Conservation (phyloP, 306 rosid species). For the Vigna trinervia region DNA sequence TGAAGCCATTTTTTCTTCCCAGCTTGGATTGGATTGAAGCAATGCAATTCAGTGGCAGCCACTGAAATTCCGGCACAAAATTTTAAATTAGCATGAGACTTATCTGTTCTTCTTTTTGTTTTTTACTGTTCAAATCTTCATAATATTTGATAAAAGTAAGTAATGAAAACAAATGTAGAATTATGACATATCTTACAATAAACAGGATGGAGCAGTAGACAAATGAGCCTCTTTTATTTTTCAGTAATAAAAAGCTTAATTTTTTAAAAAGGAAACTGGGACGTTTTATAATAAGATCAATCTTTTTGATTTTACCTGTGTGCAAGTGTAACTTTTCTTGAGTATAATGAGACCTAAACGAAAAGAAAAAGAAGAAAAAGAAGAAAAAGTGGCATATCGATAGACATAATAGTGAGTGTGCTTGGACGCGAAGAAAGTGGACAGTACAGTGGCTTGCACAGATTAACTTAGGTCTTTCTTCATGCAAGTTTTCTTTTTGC, state of each 20-base stretch:
- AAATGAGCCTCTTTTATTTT: not conserved
- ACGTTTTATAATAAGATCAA: not conserved
- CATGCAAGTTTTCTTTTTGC: no score
- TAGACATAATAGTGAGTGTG: no score
- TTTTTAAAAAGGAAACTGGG: not conserved
- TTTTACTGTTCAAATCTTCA: no score
- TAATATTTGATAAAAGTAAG: no score
- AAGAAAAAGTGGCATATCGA: no score
- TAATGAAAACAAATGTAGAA: no score
- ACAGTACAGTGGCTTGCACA: no score
- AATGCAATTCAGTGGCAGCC: conserved; percentile 37
- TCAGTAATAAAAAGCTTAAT: not conserved
- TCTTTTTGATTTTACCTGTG: not conserved
- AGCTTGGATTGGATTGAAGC: not conserved
- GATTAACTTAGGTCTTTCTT: no score
- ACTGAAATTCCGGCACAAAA: conserved; percentile 38
- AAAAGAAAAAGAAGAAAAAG: no score
- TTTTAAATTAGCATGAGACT: conserved; percentile 11
- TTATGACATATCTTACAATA: no score
- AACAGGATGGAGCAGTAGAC: not conserved
- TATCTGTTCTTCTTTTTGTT: not conserved
- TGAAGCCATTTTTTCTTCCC: conserved; percentile 62
- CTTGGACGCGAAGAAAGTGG: no score
- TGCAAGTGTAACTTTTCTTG: not conserved
- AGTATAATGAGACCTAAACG: not conserved